phyloP scores from a whole-genome alignment of 2,329 filamentous ascomycete species.

The Monascus ruber region DNA sequence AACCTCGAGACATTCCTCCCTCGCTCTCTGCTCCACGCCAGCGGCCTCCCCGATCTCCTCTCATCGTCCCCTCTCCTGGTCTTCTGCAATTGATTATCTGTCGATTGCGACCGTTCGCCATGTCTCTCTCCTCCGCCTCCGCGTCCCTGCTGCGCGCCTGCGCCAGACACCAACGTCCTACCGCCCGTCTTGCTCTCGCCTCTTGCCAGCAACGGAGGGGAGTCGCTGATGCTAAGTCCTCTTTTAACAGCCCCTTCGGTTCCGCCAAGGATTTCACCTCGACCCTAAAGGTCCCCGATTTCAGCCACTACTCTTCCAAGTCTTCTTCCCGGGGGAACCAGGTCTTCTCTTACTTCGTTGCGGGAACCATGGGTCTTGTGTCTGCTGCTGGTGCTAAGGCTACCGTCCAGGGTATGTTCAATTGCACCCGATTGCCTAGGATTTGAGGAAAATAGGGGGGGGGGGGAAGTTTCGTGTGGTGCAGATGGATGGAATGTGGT shows the following conservation, averaged over 20 bases:
- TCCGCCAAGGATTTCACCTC: conserved; percentile 32
- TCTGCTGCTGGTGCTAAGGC: conserved; percentile 91
- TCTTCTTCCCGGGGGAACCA: conserved; percentile 60
- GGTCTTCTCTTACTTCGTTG: conserved; percentile 97
- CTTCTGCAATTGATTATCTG: conserved; percentile 18
- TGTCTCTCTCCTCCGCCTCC: conserved; percentile 53
- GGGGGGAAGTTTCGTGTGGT: conserved; percentile 3
- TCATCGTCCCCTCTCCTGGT: conserved; percentile 6
- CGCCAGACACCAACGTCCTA: conserved; percentile 36
- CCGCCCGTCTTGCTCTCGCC: conserved; percentile 29
- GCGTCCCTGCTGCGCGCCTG: conserved; percentile 55
- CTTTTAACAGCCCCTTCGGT: conserved; percentile 47
- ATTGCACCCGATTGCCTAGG: conserved; percentile 1
- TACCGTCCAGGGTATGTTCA: conserved; percentile 80
- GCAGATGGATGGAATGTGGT: neutral
- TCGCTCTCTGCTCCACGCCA: conserved; percentile 9
- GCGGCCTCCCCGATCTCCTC: conserved; percentile 5
- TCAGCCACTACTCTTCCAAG: conserved; percentile 73
- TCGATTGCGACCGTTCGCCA: conserved; percentile 24
- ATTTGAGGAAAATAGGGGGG: too few relatives aligned
- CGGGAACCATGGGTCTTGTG: conserved; percentile 85
- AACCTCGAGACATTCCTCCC: conserved; percentile 21
- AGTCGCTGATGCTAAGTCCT: conserved; percentile 28
- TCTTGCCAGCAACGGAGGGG: conserved; percentile 32
- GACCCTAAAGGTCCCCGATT: conserved; percentile 71